phyloP scores from a whole-genome alignment of 116 monocot species.

The Cymodocea nodosa region DNA sequence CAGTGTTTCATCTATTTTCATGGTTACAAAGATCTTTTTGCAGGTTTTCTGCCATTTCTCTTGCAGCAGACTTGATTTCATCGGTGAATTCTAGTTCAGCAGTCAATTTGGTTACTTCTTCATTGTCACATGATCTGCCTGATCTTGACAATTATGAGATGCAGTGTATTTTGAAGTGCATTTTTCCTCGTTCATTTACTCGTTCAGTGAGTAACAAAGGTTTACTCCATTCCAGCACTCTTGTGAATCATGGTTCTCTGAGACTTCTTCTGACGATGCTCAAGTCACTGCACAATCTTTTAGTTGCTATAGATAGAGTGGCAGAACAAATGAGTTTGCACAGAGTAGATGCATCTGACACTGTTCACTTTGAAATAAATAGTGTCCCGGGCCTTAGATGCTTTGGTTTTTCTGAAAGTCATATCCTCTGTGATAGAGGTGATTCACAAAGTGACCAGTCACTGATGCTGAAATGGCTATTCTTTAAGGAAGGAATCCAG shows the following conservation, averaged over 20 bases:
- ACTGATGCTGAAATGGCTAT: slow-evolving; percentile 26
- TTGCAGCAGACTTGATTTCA: slow-evolving; percentile 76
- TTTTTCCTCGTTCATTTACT: slow-evolving; percentile 49
- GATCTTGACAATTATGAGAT: slow-evolving; percentile 17
- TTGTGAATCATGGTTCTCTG: slow-evolving; percentile 70
- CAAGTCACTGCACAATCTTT: slow-evolving; percentile 38
- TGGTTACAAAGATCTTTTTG: slow-evolving; percentile 18
- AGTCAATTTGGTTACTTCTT: slow-evolving; percentile 15
- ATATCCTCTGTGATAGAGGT: slow-evolving; percentile 1
- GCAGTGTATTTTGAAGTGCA: slow-evolving; percentile 54
- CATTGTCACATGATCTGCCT: slow-evolving; percentile 8
- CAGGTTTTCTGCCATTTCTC: slow-evolving; percentile 85
- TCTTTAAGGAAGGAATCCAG: slow-evolving; percentile 53
- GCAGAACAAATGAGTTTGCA: neutral
- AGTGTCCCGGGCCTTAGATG: slow-evolving; percentile 15
- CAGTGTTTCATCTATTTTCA: neutral
- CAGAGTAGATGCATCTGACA: neutral
- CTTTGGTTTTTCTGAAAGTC: slow-evolving; percentile 10
- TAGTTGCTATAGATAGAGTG: slow-evolving; percentile 27
- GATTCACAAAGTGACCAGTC: slow-evolving; percentile 5
- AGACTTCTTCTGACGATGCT: slow-evolving; percentile 65
- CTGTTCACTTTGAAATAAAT: slow-evolving; percentile 7
- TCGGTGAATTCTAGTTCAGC: slow-evolving; percentile 19
- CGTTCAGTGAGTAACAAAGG: slow-evolving; percentile 63
- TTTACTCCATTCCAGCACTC: slow-evolving; percentile 55